Conservation (phyloP, 306 rosid genomes). For the Begonia masoniana region DNA sequence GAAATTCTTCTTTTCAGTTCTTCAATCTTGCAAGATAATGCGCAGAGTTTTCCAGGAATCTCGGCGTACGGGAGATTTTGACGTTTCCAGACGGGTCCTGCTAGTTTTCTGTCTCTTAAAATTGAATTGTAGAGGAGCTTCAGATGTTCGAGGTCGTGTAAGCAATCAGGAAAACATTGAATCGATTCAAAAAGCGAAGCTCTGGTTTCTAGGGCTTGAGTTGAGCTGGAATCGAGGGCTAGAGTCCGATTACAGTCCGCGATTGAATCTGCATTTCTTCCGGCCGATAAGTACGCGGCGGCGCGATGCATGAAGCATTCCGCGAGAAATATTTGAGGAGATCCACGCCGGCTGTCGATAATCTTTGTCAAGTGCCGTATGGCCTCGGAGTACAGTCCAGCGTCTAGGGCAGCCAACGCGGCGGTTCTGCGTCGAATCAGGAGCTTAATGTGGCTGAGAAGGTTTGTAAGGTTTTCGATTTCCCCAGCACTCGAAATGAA, state of each 20-base stretch:
- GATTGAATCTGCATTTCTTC: constrained; percentile 70
- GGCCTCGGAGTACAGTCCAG: constrained; percentile 76
- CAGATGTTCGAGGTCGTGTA: constrained; percentile 84
- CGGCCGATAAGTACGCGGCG: constrained; percentile 41
- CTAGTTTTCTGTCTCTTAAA: constrained; percentile 65
- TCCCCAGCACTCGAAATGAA: constrained; percentile 24
- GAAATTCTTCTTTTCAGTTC: constrained; percentile 55
- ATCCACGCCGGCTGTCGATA: constrained; percentile 74
- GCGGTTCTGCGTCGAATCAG: constrained; percentile 77
- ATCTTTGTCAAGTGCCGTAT: constrained; percentile 85
- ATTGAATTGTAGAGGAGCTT: constrained; percentile 82
- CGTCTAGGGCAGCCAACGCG: constrained; percentile 74
- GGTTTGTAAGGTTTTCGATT: constrained; percentile 35
- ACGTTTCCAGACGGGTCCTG: constrained; percentile 85
- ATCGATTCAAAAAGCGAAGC: constrained; percentile 72
- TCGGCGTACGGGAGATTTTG: constrained; percentile 68
- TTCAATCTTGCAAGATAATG: constrained; percentile 44
- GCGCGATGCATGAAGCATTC: constrained; percentile 85
- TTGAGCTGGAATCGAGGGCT: constrained; percentile 62
- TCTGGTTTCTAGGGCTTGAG: constrained; percentile 78
- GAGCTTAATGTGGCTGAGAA: constrained; percentile 67
- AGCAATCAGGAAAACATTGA: constrained; percentile 66
- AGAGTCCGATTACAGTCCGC: constrained; percentile 88
- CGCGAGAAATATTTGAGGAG: constrained; percentile 76
- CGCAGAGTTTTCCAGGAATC: constrained; percentile 71